phyloP scores from a whole-genome alignment of 208 protist species.

The Lotmaria passim region DNA sequence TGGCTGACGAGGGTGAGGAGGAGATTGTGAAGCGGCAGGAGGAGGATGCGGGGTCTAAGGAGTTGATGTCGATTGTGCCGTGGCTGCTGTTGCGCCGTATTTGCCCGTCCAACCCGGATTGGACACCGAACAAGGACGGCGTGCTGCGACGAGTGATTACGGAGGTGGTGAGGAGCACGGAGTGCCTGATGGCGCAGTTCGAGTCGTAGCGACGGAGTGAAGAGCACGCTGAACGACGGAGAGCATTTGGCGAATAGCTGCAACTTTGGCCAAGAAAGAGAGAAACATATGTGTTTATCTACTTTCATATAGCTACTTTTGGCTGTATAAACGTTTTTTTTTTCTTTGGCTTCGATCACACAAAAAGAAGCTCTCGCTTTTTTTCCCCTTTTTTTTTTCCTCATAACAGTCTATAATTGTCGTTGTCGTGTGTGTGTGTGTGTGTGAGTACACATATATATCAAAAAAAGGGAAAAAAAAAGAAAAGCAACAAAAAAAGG shows the following conservation, averaged over 20 bases:
- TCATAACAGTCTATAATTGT: too few species aligned
- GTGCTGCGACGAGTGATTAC: slow-evolving; percentile 28
- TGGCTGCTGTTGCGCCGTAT: slow-evolving; percentile 31
- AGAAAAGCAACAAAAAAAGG: too few species aligned
- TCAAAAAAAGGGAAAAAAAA: slow-evolving; percentile 6
- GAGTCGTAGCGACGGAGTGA: slow-evolving; percentile 15
- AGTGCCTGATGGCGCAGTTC: slow-evolving; percentile 8
- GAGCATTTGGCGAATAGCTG: too few species aligned
- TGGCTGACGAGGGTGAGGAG: slow-evolving; percentile 28
- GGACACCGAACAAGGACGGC: slow-evolving; percentile 27
- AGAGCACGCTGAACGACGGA: slow-evolving; percentile 2
- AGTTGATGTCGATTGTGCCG: slow-evolving; percentile 11
- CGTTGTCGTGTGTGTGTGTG: too few species aligned
- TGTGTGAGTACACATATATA: too few species aligned
- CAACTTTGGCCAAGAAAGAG: too few species aligned
- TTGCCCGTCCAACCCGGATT: slow-evolving; percentile 22
- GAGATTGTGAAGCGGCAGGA: slow-evolving; percentile 12
- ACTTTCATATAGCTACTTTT: background rate
- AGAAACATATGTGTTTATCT: background rate
- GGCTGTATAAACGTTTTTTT: too few species aligned
- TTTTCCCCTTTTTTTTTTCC: too few species aligned
- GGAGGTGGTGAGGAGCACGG: slow-evolving; percentile 25
- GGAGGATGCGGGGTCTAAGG: background rate
- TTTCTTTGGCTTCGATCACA: too few species aligned
- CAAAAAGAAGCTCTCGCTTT: too few species aligned